phyloP scores from a whole-genome alignment of 2,329 filamentous ascomycete genomes.

The Colletotrichum higginsianum region DNA sequence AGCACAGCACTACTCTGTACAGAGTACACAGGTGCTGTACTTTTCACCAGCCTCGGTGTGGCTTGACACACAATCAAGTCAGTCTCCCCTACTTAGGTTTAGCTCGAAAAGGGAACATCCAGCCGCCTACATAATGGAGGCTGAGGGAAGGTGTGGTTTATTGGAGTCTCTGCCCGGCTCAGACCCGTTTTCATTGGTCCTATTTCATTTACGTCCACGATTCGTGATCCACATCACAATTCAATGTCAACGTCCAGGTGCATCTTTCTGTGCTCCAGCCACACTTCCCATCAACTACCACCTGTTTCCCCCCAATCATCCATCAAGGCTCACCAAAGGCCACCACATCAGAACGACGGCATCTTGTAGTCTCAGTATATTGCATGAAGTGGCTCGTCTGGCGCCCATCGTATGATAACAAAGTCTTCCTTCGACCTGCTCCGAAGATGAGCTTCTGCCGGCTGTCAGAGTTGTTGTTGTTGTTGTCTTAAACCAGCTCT shows the following conservation, averaged over 20 bases:
- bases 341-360: slow-evolving; percentile 12
- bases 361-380: slow-evolving; percentile 4
- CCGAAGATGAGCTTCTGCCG: slow-evolving; percentile 29
- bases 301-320: background rate
- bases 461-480: background rate
- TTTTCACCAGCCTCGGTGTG: slow-evolving; percentile 15
- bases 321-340: slow-evolving; percentile 18
- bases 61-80: background rate
- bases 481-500: slow-evolving; percentile 21
- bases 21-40: no score
- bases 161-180: background rate
- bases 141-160: slow-evolving; percentile 22
- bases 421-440: background rate
- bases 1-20: no score
- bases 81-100: background rate
- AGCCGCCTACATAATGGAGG: slow-evolving; percentile 11
- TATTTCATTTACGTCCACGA: background rate
- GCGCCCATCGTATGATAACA: background rate
- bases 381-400: background rate
- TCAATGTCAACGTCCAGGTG: slow-evolving; percentile 21
- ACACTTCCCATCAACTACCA: slow-evolving; percentile 1
- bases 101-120: background rate
- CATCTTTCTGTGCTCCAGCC: slow-evolving; percentile 21
- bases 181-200: slow-evolving; percentile 12
- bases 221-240: slow-evolving; percentile 7